A percentile compares a stretch with the other conserved stretches of the same genome.
Evolutionary conservation across 2,329 filamentous ascomycete species (phyloP).

Genomic region (Acarospora socialis): DNA sequence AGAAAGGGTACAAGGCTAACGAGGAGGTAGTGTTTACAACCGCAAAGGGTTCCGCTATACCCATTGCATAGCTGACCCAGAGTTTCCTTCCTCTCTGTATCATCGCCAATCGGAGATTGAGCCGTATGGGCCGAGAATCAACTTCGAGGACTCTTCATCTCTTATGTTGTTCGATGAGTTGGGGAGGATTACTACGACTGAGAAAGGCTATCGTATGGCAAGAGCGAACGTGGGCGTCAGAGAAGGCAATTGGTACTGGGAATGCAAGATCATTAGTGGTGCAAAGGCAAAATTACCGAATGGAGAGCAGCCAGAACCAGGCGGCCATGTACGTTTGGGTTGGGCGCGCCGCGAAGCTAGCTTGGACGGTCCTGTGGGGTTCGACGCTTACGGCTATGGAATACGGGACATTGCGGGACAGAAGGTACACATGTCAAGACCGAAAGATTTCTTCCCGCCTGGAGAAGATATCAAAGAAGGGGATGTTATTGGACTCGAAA

Average conservation of each 20-base stretch:
- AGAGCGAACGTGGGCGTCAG: slow-evolving; percentile 81
- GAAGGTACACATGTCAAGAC: slow-evolving; percentile 83
- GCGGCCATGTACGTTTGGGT: slow-evolving; percentile 61
- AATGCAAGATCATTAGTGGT: slow-evolving; percentile 76
- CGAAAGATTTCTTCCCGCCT: slow-evolving; percentile 73
- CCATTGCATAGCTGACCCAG: slow-evolving; percentile 77
- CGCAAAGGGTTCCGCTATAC: slow-evolving; percentile 71
- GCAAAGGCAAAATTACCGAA: slow-evolving; percentile 33
- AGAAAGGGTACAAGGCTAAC: neutral
- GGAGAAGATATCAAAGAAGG: slow-evolving; percentile 72
- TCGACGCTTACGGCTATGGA: slow-evolving; percentile 86
- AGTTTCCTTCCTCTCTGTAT: slow-evolving; percentile 43
- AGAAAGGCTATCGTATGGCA: slow-evolving; percentile 84
- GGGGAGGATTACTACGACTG: slow-evolving; percentile 67
- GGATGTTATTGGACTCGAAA: slow-evolving; percentile 88
- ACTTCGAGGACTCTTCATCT: slow-evolving; percentile 79
- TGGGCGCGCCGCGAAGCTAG: slow-evolving; percentile 72
- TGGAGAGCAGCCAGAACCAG: slow-evolving; percentile 21
- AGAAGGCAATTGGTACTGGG: slow-evolving; percentile 86
- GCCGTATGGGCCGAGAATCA: slow-evolving; percentile 72
- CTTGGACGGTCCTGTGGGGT: slow-evolving; percentile 70
- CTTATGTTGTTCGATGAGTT: slow-evolving; percentile 65
- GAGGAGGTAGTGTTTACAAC: slow-evolving; percentile 40
- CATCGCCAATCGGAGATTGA: slow-evolving; percentile 10
- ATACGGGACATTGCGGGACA: slow-evolving; percentile 81